Evolutionary conservation across 1,284 basidiomycete genomes (phyloP).

Genomic region (Sparassis latifolia): DNA sequence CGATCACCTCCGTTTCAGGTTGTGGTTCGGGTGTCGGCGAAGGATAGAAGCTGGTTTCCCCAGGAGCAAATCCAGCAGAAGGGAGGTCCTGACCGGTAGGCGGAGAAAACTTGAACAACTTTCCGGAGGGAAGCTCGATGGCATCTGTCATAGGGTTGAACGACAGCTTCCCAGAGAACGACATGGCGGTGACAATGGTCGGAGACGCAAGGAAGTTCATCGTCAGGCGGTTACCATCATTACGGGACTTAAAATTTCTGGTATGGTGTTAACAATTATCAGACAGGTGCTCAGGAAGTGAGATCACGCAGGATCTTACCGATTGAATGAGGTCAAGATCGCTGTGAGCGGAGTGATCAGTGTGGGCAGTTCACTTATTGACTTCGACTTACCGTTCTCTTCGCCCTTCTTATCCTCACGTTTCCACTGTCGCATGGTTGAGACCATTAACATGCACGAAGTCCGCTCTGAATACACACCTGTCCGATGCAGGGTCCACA

Average conservation of each 20-base stretch:
- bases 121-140: conserved; percentile 69
- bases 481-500: conserved; percentile 99
- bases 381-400: conserved; percentile 72
- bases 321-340: conserved; percentile 96
- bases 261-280: background rate
- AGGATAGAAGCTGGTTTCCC: conserved; percentile 80
- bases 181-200: conserved; percentile 95
- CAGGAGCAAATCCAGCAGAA: conserved; percentile 74
- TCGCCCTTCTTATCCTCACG: conserved; percentile 85
- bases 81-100: conserved; percentile 87
- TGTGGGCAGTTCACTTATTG: background rate
- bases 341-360: conserved; percentile 39
- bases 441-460: background rate
- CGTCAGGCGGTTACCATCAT: conserved; percentile 92
- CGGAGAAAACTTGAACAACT: conserved; percentile 80
- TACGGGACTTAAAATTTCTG: conserved; percentile 93
- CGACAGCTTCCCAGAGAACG: conserved; percentile 90
- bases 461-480: conserved; percentile 29
- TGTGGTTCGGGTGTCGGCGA: conserved; percentile 68
- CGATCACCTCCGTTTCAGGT: conserved; percentile 76
- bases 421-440: conserved; percentile 66
- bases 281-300: too few relatives aligned
- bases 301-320: conserved; percentile 31
- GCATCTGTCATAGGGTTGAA: conserved; percentile 93
- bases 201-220: conserved; percentile 99